Conservation (phyloP, 1,284 basidiomycete genomes). For the Mycena citricolor region DNA sequence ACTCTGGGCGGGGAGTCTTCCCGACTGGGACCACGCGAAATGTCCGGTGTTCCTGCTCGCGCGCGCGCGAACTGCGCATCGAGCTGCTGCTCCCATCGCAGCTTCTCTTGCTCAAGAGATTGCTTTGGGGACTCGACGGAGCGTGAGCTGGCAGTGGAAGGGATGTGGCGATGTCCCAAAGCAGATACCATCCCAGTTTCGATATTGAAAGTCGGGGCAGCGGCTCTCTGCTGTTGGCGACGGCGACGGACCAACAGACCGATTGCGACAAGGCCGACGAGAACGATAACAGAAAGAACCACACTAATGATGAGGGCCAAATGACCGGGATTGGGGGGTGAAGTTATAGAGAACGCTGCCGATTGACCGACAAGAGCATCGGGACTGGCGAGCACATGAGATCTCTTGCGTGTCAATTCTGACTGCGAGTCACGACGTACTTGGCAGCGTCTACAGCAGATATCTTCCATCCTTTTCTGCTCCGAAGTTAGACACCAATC, state of each 20-base stretch:
- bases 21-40: conserved; percentile 8
- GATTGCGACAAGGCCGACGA: conserved; percentile 8
- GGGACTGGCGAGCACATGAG: background rate
- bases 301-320: conserved; percentile 7
- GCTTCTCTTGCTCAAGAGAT: conserved; percentile 16
- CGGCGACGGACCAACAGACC: conserved; percentile 13
- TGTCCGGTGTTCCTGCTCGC: conserved; percentile 18
- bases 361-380: conserved; percentile 1
- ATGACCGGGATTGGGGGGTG: background rate
- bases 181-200: no score
- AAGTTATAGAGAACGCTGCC: conserved; percentile 4
- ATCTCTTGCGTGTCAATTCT: no score
- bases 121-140: no score
- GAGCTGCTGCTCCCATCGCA: conserved; percentile 19
- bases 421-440: conserved; percentile 1
- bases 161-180: no score
- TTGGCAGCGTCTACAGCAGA: background rate
- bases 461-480: conserved; percentile 14
- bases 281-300: conserved; percentile 6
- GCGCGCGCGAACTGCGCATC: conserved; percentile 21
- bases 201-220: conserved; percentile 11
- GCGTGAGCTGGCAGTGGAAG: no score
- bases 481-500: background rate
- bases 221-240: conserved; percentile 12
- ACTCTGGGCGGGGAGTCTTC: background rate